A percentile compares a stretch with the other conserved stretches of the same genome.
phyloP scores from a whole-genome alignment of 768 basidiomycete genomes.

The Rhodotorula graminis region DNA sequence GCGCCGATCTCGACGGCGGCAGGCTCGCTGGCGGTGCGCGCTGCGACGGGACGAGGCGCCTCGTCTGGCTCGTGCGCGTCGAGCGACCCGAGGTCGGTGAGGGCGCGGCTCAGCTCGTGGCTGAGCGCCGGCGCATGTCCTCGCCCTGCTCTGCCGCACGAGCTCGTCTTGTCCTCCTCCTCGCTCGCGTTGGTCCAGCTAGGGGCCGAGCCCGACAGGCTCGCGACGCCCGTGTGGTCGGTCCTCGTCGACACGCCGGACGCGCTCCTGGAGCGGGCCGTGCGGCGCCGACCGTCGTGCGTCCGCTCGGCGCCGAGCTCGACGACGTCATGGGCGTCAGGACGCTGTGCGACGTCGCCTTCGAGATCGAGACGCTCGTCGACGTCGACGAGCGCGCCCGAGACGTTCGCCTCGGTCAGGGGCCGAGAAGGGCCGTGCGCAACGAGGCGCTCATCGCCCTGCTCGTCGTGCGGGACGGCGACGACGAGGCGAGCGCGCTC shows the following conservation, averaged over 20 bases:
- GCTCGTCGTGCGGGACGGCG: neutral
- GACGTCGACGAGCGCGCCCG: neutral
- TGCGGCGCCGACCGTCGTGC: neutral
- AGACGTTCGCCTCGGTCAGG: too few relatives aligned
- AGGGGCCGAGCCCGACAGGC: neutral
- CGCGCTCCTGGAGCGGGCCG: neutral
- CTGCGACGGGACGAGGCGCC: too few relatives aligned
- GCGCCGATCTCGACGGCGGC: neutral
- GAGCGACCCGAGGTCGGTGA: constrained; percentile 2
- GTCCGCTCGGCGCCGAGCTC: too few relatives aligned
- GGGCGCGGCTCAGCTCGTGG: neutral
- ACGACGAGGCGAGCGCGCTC: neutral
- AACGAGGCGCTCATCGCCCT: neutral
- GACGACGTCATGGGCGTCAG: too few relatives aligned
- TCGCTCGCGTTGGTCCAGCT: neutral
- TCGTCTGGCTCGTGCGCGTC: too few relatives aligned
- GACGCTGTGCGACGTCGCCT: too few relatives aligned
- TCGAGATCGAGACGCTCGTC: neutral
- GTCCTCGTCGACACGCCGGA: constrained; percentile 20
- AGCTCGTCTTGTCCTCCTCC: neutral
- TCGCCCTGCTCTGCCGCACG: too few relatives aligned
- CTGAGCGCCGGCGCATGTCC: neutral
- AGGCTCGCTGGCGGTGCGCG: neutral
- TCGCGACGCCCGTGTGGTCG: constrained; percentile 24
- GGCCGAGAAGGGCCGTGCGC: too few relatives aligned